A percentile compares a stretch with the other conserved stretches of the same genome.
Conservation (phyloP, 768 basidiomycete genomes). For the Mycena kentingensis region DNA sequence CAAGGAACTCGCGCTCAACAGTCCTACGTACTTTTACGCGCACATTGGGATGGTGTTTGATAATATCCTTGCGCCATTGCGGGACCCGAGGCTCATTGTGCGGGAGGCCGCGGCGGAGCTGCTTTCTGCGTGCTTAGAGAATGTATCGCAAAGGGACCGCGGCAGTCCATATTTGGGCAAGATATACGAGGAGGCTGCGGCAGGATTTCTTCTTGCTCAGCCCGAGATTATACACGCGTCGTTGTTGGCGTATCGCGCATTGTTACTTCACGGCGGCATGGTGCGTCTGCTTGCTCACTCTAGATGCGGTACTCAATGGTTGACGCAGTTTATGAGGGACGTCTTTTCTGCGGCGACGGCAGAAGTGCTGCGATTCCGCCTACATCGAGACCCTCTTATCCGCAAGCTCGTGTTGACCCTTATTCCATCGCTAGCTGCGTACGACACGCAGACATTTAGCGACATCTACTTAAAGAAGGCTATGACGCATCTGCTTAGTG, state of each 20-base stretch:
- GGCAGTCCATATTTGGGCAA: slow-evolving; percentile 70
- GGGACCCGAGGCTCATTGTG: slow-evolving; percentile 88
- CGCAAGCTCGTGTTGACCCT: slow-evolving; percentile 94
- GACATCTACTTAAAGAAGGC: slow-evolving; percentile 90
- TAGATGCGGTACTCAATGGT: not conserved
- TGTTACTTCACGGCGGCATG: slow-evolving; percentile 92
- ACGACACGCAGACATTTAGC: slow-evolving; percentile 90
- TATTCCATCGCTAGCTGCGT: slow-evolving; percentile 92
- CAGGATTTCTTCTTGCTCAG: slow-evolving; percentile 74
- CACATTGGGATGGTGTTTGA: slow-evolving; percentile 89
- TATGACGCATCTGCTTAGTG: slow-evolving; percentile 88
- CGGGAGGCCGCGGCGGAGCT: slow-evolving; percentile 92
- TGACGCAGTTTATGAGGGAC: slow-evolving; percentile 86
- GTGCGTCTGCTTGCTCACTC: slow-evolving; percentile 46
- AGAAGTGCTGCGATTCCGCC: slow-evolving; percentile 84
- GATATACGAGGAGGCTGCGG: slow-evolving; percentile 88
- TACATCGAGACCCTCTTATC: slow-evolving; percentile 84
- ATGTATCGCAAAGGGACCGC: slow-evolving; percentile 74
- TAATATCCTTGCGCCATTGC: slow-evolving; percentile 86
- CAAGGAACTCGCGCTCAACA: slow-evolving; percentile 90
- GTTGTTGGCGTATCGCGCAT: slow-evolving; percentile 85
- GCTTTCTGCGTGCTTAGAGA: slow-evolving; percentile 89
- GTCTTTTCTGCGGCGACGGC: slow-evolving; percentile 87
- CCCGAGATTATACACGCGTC: slow-evolving; percentile 94
- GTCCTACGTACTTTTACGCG: slow-evolving; percentile 83